These are phyloP conservation scores for Suhomyces canberraensis DNA, from an alignment of 805 yeast genomes.

Conservation along the genomic window DNA sequence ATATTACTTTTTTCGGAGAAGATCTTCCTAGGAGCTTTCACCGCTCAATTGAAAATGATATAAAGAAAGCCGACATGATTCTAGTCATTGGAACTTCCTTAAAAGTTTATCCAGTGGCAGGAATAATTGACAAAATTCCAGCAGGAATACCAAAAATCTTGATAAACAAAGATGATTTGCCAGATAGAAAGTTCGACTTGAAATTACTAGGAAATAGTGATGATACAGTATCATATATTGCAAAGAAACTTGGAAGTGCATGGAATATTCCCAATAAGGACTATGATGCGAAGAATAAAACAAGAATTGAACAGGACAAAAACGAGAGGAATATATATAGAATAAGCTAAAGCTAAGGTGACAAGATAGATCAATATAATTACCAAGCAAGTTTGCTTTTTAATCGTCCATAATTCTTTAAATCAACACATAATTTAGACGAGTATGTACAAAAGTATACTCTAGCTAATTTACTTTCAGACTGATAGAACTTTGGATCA, in stretches of 20 bases:
- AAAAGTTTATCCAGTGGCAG: slow-evolving; percentile 55
- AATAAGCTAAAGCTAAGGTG: background rate
- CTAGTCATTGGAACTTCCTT: slow-evolving; percentile 83
- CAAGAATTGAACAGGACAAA: background rate
- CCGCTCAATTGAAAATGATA: slow-evolving; percentile 43
- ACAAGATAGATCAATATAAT: too few species aligned
- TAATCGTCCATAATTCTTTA: too few species aligned
- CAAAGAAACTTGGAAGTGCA: slow-evolving; percentile 23
- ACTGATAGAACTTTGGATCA: too few species aligned
- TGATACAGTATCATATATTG: slow-evolving; percentile 35
- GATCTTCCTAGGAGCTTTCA: slow-evolving; percentile 50
- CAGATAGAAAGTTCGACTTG: slow-evolving; percentile 37
- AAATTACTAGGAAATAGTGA: slow-evolving; percentile 40
- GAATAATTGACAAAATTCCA: slow-evolving; percentile 35
- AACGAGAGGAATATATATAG: background rate
- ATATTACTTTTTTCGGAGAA: slow-evolving; percentile 81
- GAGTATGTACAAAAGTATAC: too few species aligned
- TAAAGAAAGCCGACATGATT: slow-evolving; percentile 70
- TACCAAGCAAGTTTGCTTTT: too few species aligned
- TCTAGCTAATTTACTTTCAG: too few species aligned
- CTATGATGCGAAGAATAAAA: background rate
- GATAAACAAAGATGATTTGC: slow-evolving; percentile 37
- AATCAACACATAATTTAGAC: too few species aligned
- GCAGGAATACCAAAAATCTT: slow-evolving; percentile 34
- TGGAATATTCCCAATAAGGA: slow-evolving; percentile 24